phyloP scores from a whole-genome alignment of 768 basidiomycete species.

The Mycena floridula region DNA sequence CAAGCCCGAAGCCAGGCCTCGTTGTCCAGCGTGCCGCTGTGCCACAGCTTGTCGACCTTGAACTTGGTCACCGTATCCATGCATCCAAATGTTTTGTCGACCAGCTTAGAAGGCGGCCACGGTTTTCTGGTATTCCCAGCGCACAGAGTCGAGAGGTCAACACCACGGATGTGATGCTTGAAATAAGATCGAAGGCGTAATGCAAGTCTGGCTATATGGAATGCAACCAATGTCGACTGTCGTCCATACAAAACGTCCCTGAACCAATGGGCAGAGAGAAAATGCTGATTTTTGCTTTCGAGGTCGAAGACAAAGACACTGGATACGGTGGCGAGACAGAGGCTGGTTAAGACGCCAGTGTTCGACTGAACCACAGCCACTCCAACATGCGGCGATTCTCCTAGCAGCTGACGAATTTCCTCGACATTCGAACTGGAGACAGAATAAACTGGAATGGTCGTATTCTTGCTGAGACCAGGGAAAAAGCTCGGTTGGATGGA shows the following conservation, averaged over 20 bases:
- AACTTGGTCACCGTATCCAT: slow-evolving; percentile 6
- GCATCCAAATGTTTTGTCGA: slow-evolving; percentile 11
- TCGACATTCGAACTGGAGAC: too few relatives aligned
- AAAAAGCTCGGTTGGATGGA: too few relatives aligned
- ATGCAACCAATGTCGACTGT: slow-evolving; percentile 22
- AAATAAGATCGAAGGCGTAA: slow-evolving; percentile 23
- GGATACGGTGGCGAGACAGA: too few relatives aligned
- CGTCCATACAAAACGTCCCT: slow-evolving; percentile 1
- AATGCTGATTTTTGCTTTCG: too few relatives aligned
- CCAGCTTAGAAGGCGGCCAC: slow-evolving; percentile 19
- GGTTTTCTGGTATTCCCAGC: slow-evolving; percentile 18
- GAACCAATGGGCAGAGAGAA: too few relatives aligned
- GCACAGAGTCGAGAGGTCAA: slow-evolving; percentile 29
- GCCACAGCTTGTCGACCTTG: background rate
- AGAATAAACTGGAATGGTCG: too few relatives aligned
- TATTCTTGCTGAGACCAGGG: too few relatives aligned
- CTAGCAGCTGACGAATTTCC: too few relatives aligned
- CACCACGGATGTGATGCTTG: slow-evolving; percentile 22
- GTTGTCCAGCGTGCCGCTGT: background rate
- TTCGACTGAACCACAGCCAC: too few relatives aligned
- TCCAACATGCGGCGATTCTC: too few relatives aligned
- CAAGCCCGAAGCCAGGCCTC: slow-evolving; percentile 28
- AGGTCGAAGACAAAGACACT: too few relatives aligned
- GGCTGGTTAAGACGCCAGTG: too few relatives aligned
- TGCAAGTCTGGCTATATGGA: slow-evolving; percentile 29